Base-by-base conservation (phyloP, 2,329 filamentous ascomycete genomes). In the Aspergillus floridensis region DNA sequence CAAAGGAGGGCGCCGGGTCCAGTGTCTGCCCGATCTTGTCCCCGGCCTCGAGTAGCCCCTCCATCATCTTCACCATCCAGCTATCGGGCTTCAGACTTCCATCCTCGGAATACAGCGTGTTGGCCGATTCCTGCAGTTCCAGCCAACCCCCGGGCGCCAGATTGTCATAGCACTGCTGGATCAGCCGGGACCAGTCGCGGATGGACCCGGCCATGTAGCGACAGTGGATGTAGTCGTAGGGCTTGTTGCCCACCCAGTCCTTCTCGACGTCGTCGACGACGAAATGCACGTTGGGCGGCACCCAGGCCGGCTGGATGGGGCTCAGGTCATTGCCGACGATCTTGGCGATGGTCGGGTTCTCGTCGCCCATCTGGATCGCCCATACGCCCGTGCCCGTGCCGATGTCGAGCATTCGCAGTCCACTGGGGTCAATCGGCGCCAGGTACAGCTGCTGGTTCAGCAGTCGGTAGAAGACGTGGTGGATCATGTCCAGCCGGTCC, bases 221-320 rank as follows among this genome's bases (percentile, higher is more conserved):
- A 51, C 64, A 69, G 47, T 73, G 70, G 16, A 76, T 73, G 44
- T 71, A 71, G 51, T 75, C 72, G 58, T 74, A 75, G 1, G 63
- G 63, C 10, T 65, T 61, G 1, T 41, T 63, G 10, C 62, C 56
- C 2, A 72, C 57, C 74, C 73, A 76, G 6, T 67, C 65, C 4
- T 65, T 65, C 61, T 74, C 72, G 21, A 70, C 68, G 41, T 76
- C 73, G 35, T 75, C 72, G 3, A 76, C 65, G 4, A 72, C 46
- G 53, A 76, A 76, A n/a, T 62, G 63, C 5, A 74, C 60, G 48
- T 74, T 74, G 3, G 72, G 69, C 11, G 73, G 75, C 4, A 75
- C 66, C 73, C 77, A 81, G 38, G 66, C 63, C 16, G 70, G 68
- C 59, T 72, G 69, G 57, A 72, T 72, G 12, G 81, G 79, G 12